phyloP scores from a whole-genome alignment of 75 land plant genomes.

The Cupressus sempervirens region DNA sequence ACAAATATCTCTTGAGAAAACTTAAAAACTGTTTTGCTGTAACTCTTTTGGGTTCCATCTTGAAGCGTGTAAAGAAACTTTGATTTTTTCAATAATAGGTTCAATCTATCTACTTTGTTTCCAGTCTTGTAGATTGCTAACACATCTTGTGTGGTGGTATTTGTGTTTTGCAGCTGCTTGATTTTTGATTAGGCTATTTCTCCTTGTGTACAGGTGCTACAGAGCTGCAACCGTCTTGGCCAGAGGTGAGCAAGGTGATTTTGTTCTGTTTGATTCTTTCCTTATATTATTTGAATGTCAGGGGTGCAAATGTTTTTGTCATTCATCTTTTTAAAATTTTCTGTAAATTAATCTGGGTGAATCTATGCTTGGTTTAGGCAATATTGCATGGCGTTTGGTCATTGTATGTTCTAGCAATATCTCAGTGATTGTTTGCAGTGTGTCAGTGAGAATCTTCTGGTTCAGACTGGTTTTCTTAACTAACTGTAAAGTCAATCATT shows the following conservation, averaged over 20 bases:
- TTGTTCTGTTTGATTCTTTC: background rate
- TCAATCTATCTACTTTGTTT: background rate
- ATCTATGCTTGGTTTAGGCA: no score
- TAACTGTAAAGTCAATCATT: no score
- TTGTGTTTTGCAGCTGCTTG: constrained; percentile 13
- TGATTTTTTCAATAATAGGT: background rate
- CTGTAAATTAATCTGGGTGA: no score
- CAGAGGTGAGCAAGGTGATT: constrained; percentile 38
- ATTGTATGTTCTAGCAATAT: no score
- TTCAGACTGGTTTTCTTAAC: no score
- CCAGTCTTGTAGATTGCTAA: background rate
- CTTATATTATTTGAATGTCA: background rate
- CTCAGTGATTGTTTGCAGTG: no score
- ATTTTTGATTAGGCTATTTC: constrained; percentile 12
- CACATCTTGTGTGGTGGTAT: background rate
- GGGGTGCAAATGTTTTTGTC: background rate
- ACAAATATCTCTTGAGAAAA: background rate
- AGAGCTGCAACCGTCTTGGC: constrained; percentile 66
- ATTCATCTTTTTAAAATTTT: background rate
- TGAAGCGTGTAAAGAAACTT: background rate
- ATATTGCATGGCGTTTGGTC: no score
- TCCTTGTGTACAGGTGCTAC: constrained; percentile 53
- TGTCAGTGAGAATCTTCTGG: no score
- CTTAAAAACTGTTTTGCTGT: no score
- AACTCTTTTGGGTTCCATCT: background rate